Conservation (phyloP, 2,329 filamentous ascomycete species). For the Stachybotrys echinatus region DNA sequence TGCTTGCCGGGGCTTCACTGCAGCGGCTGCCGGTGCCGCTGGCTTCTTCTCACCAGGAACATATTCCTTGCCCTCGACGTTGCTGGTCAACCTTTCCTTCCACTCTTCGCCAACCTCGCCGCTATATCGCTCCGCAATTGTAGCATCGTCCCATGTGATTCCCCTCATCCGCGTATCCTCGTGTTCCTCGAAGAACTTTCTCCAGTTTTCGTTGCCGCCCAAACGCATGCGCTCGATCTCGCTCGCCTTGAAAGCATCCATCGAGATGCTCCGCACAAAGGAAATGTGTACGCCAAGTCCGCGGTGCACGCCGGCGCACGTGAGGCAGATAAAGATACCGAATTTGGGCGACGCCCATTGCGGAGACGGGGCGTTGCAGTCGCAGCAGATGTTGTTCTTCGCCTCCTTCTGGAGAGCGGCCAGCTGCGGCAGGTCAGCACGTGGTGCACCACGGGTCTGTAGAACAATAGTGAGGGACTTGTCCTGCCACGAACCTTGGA, state of each 20-base stretch:
- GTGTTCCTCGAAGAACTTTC: slow-evolving; percentile 76
- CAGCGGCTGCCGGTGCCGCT: slow-evolving; percentile 19
- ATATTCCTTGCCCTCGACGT: slow-evolving; percentile 84
- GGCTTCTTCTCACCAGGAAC: slow-evolving; percentile 63
- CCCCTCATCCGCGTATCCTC: slow-evolving; percentile 61
- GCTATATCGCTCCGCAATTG: slow-evolving; percentile 85
- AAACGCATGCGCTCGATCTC: slow-evolving; percentile 93
- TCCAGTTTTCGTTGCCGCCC: slow-evolving; percentile 86
- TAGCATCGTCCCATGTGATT: slow-evolving; percentile 76
- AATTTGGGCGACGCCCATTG: slow-evolving; percentile 99
- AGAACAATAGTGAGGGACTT: slow-evolving; percentile 5
- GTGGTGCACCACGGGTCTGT: slow-evolving; percentile 5
- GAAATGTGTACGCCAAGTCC: slow-evolving; percentile 96
- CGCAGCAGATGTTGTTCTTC: slow-evolving; percentile 86
- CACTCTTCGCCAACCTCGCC: slow-evolving; percentile 90
- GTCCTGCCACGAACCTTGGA: slow-evolving; percentile 63
- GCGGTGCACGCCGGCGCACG: slow-evolving; percentile 90
- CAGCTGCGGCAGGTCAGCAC: slow-evolving; percentile 50
- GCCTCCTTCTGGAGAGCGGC: slow-evolving; percentile 86
- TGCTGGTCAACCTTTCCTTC: slow-evolving; percentile 83
- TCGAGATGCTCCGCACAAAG: slow-evolving; percentile 94
- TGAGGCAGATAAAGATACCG: slow-evolving; percentile 96
- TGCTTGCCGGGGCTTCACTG: slow-evolving; percentile 29
- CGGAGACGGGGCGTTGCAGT: slow-evolving; percentile 90
- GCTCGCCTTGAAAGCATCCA: slow-evolving; percentile 94